phyloP scores from a whole-genome alignment of 768 basidiomycete species.

The Hericium erinaceus region DNA sequence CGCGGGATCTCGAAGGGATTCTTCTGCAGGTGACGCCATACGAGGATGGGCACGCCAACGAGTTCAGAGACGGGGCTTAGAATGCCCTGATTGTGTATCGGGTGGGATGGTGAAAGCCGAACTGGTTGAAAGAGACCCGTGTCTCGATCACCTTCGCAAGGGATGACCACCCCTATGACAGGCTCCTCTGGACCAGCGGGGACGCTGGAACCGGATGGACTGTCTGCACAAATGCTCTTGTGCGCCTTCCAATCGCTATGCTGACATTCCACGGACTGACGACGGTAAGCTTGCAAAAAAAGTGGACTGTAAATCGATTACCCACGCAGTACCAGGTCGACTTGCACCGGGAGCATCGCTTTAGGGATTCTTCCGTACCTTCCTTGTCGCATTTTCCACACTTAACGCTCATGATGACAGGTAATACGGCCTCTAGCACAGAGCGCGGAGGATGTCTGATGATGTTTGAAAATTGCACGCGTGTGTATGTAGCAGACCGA shows the following conservation, averaged over 20 bases:
- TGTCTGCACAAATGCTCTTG: neutral
- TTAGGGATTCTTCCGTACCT: too few relatives aligned
- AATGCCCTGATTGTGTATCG: neutral
- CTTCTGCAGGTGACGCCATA: neutral
- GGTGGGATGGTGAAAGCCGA: neutral
- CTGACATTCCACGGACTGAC: neutral
- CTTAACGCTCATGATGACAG: too few relatives aligned
- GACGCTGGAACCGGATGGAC: neutral
- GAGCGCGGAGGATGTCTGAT: too few relatives aligned
- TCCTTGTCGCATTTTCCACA: too few relatives aligned
- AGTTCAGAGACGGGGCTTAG: neutral
- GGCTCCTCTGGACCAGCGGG: neutral
- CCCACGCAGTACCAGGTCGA: neutral
- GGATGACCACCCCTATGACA: neutral
- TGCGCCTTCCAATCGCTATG: neutral
- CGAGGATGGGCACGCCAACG: neutral
- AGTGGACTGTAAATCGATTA: neutral
- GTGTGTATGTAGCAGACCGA: too few relatives aligned
- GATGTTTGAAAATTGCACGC: too few relatives aligned
- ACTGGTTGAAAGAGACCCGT: neutral
- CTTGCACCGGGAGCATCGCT: neutral
- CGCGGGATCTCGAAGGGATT: neutral
- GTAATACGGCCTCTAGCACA: too few relatives aligned
- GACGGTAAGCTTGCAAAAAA: neutral
- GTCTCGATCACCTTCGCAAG: neutral